Evolutionary conservation across 2,329 filamentous ascomycete genomes (phyloP).

Genomic region (Penicillium corylophilum): DNA sequence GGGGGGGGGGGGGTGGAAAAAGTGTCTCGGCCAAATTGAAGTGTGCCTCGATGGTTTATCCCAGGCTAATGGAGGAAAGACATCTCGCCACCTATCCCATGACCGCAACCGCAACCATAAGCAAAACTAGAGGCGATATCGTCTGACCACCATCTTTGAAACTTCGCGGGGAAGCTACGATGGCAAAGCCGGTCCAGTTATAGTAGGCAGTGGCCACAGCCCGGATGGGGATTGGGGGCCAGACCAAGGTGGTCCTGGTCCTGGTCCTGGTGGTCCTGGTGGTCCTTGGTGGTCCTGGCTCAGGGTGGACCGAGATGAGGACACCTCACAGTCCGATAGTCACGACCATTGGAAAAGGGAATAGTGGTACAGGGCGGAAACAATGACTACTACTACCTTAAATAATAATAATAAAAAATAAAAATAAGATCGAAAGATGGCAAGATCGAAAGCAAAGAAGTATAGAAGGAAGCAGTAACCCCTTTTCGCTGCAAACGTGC

Average conservation of each 20-base stretch:
- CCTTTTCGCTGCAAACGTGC: conserved; percentile 29
- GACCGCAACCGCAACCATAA: conserved; percentile 6
- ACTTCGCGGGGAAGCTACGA: conserved; percentile 17
- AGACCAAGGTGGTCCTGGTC: not conserved
- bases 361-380: too few relatives aligned
- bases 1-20: too few relatives aligned
- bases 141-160: conserved; percentile 12
- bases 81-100: not conserved
- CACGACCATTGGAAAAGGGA: too few relatives aligned
- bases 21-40: conserved; percentile 6
- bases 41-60: not conserved
- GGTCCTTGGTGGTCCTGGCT: not conserved
- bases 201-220: conserved; percentile 10
- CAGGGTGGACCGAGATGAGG: not conserved
- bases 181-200: conserved; percentile 16
- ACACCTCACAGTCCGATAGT: too few relatives aligned
- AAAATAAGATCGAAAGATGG: not conserved
- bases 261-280: not conserved
- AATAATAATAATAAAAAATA: too few relatives aligned
- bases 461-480: conserved; percentile 8
- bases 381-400: too few relatives aligned
- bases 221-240: conserved; percentile 1
- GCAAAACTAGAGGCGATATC: conserved; percentile 18
- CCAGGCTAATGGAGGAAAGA: conserved; percentile 5
- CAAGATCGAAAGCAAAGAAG: not conserved